These are phyloP conservation scores for Colletotrichum limetticola DNA, from an alignment of 2,329 filamentous ascomycete genomes.

Conservation along the genomic window DNA sequence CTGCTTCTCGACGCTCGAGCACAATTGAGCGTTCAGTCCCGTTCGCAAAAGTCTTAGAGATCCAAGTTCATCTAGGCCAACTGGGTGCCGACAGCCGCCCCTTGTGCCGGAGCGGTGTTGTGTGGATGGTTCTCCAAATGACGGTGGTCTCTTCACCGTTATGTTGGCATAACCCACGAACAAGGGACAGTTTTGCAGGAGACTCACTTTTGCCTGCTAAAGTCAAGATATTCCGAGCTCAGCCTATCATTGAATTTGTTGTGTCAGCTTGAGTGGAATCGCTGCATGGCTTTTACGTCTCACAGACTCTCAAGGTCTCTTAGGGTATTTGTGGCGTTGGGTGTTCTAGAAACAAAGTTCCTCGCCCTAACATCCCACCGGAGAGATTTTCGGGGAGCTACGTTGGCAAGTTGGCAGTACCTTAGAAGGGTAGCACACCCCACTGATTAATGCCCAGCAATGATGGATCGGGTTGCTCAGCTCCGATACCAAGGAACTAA, in stretches of 20 bases:
- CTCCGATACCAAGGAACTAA: background rate
- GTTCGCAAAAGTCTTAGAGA: background rate
- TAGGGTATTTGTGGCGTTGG: no score
- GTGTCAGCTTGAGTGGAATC: background rate
- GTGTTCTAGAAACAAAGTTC: background rate
- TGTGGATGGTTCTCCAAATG: background rate
- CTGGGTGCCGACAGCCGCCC: background rate
- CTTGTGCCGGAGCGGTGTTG: background rate
- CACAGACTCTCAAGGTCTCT: no score
- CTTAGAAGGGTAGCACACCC: background rate
- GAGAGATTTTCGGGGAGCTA: conserved; percentile 23
- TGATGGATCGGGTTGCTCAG: background rate
- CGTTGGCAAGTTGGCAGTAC: background rate
- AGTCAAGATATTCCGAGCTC: background rate
- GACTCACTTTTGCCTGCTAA: background rate
- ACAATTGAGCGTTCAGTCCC: background rate
- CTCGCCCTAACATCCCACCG: conserved; percentile 7
- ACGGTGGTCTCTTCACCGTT: background rate
- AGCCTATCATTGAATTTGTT: background rate
- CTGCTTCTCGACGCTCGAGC: background rate
- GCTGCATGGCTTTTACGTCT: background rate
- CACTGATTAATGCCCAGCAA: background rate
- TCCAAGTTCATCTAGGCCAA: background rate
- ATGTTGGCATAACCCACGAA: background rate
- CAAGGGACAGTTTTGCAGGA: background rate